Percentiles rank a stretch among this genome's conserved stretches.
These are phyloP conservation scores for Acorus gramineus DNA, from an alignment of 106 monocot species.

Conservation along the genomic window DNA sequence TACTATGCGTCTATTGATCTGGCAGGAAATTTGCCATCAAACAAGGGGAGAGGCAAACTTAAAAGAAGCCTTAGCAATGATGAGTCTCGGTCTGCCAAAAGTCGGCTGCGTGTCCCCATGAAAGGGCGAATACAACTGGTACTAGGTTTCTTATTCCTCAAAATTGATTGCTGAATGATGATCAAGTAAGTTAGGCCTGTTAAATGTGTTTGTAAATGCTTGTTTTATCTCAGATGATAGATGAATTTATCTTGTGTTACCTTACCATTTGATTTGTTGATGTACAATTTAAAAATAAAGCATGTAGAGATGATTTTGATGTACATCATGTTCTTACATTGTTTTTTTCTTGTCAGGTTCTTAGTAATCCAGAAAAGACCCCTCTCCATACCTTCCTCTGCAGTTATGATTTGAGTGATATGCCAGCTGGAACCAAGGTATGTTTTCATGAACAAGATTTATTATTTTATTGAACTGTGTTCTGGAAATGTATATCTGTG, in stretches of 20 bases:
- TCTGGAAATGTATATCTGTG: too few relatives aligned
- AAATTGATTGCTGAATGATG: constrained; percentile 14
- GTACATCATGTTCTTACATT: not conserved
- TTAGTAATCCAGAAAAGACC: constrained; percentile 93
- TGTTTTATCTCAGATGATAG: too few relatives aligned
- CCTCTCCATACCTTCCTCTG: constrained; percentile 94
- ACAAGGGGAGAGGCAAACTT: constrained; percentile 44
- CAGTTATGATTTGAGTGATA: constrained; percentile 92
- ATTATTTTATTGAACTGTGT: too few relatives aligned
- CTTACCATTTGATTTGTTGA: too few relatives aligned
- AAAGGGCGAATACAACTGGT: constrained; percentile 96
- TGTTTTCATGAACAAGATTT: too few relatives aligned
- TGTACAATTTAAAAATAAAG: not conserved
- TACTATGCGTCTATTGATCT: constrained; percentile 92
- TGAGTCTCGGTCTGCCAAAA: constrained; percentile 54
- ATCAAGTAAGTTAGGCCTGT: constrained; percentile 14
- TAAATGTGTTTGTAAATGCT: too few relatives aligned
- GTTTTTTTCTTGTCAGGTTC: constrained; percentile 38
- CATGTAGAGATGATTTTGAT: not conserved
- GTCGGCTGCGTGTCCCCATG: constrained; percentile 72
- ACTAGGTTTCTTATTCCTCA: constrained; percentile 24
- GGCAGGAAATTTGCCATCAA: constrained; percentile 34
- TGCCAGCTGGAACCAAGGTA: constrained; percentile 98
- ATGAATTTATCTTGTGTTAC: too few relatives aligned
- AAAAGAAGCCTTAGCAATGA: constrained; percentile 61